Evolutionary conservation across 2,329 filamentous ascomycete species (phyloP).

Genomic region (Cytospora schulzeri): DNA sequence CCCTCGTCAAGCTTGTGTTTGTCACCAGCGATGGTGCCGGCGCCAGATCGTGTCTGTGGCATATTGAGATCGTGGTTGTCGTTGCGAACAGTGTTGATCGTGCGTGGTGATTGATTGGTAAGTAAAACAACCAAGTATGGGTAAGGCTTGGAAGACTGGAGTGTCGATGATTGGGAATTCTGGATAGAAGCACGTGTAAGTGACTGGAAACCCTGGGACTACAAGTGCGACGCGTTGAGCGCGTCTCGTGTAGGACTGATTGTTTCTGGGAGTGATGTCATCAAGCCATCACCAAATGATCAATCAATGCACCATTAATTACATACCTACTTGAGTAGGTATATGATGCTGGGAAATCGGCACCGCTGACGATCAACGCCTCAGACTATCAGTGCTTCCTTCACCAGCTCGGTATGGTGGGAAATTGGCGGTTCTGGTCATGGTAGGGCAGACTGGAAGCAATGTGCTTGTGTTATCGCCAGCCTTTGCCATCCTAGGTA

Average conservation of each 20-base stretch:
- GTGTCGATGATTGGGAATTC: background rate
- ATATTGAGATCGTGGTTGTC: background rate
- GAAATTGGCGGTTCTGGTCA: too few relatives aligned
- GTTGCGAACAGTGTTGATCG: background rate
- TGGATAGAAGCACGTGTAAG: background rate
- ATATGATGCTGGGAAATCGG: background rate
- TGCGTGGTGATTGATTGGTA: background rate
- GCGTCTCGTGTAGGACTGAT: background rate
- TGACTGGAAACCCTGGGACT: background rate
- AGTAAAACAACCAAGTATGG: background rate
- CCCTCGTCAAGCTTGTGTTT: constrained; percentile 23
- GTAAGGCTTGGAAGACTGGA: background rate
- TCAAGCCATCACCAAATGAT: background rate
- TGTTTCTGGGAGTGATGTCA: constrained; percentile 19
- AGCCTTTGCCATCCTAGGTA: too few relatives aligned
- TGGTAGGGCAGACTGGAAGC: too few relatives aligned
- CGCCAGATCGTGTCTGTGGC: constrained; percentile 14
- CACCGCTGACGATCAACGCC: background rate
- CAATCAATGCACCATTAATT: background rate
- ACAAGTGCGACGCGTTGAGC: constrained; percentile 4
- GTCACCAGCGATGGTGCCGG: constrained; percentile 6
- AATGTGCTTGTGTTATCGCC: too few relatives aligned
- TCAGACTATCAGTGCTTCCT: too few relatives aligned
- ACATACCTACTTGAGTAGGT: too few relatives aligned
- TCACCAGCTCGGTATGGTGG: too few relatives aligned